phyloP scores from a whole-genome alignment of 2,329 filamentous ascomycete species.

The Colletotrichum graminicola region DNA sequence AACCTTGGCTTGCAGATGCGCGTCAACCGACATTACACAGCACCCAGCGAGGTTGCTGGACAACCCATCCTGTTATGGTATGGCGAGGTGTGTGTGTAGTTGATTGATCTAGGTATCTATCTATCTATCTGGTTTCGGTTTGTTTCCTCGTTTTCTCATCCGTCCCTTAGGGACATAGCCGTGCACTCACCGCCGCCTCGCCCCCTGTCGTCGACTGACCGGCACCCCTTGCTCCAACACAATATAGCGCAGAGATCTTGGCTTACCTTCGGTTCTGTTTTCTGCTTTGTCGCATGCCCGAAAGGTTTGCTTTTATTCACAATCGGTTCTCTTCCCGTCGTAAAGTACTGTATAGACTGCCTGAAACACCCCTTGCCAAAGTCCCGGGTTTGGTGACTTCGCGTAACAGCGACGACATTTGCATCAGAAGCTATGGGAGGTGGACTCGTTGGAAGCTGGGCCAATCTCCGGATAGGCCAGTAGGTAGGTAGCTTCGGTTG shows the following conservation, averaged over 20 bases:
- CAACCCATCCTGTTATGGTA: neutral
- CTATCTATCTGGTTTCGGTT: neutral
- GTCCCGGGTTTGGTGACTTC: neutral
- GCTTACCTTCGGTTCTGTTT: conserved; percentile 6
- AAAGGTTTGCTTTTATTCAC: neutral
- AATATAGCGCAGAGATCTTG: neutral
- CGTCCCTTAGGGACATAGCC: neutral
- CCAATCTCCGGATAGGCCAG: neutral
- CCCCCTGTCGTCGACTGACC: conserved; percentile 2
- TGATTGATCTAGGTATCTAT: too few relatives aligned
- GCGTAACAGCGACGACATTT: neutral
- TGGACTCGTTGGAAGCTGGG: neutral
- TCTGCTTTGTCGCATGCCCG: conserved; percentile 1
- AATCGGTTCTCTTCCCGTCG: neutral
- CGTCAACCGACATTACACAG: neutral
- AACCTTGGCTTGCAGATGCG: neutral
- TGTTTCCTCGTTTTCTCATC: conserved; percentile 6
- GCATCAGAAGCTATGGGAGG: neutral
- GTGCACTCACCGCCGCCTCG: neutral
- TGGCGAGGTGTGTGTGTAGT: too few relatives aligned
- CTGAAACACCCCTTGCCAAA: neutral
- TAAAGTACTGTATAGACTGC: too few relatives aligned
- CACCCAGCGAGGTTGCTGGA: neutral
- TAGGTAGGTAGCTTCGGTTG: too few relatives aligned
- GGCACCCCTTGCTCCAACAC: neutral